Base-by-base conservation (phyloP, 768 basidiomycete species). In the Termitomyces sp. region DNA sequence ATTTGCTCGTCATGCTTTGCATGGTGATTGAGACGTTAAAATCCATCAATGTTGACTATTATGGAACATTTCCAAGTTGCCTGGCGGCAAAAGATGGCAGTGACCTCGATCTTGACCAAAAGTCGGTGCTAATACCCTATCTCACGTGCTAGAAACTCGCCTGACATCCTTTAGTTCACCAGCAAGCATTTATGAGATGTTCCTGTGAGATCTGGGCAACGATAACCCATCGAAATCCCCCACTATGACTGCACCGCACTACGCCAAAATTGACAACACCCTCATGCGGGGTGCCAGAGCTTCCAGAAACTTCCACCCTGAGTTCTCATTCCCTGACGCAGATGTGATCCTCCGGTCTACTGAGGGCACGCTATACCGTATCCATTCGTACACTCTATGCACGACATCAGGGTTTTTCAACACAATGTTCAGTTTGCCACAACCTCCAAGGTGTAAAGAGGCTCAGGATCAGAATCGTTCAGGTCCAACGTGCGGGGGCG, bases 361-460 rank as follows among this genome's bases (percentile, higher is more conserved):
- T 48, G 78, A 83, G 51, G 75, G 79, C 2, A 82, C 80, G 32
- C 67, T 77, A 54, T 88, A 87, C 68, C 77, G 79, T 49, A 75
- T 87, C 20, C 80, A 83, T 63, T 79, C 82, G 0, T 79, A 74
- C 69, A 85, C 82, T 0, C 75, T 87, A 32, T 80, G 80, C 62
- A 77, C 76, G 18, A 83, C 84, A 0, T 86, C 85, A 2, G 82
- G 83, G 20, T 80, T 86, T 71, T 86, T 85, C 67, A 74, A 80
- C 47, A 77, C 82, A 2, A 81, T 88, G 71, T 87, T 86, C 70
- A 75, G 78, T 23, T 78, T 88, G 10, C 86, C 86, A 4, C 79
- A 82, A 59, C 72, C 73, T 23, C 57, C 53, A 54, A 55, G 53
- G 51, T 50, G 54, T 32, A 55, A 61, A 50, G 56, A 57, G 35